These are phyloP conservation scores for Colletotrichum somersetense DNA, from an alignment of 2,329 filamentous ascomycete species.

Conservation along the genomic window DNA sequence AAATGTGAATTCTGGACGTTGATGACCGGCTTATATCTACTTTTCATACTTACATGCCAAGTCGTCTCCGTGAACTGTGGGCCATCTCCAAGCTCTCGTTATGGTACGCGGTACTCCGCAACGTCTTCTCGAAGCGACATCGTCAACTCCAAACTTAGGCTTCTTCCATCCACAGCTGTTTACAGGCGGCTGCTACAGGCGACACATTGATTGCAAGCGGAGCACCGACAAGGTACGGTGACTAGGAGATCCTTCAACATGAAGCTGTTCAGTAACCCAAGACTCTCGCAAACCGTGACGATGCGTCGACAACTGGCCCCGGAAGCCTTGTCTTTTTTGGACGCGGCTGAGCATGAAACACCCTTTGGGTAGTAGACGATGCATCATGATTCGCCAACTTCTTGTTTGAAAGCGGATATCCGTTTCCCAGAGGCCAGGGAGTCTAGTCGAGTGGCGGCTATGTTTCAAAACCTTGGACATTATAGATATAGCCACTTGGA, in stretches of 20 bases:
- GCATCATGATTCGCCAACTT: not conserved
- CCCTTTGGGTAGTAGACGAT: too few relatives aligned
- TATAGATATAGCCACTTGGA: not conserved
- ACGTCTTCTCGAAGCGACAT: not conserved
- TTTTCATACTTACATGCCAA: too few relatives aligned
- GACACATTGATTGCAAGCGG: constrained; percentile 2
- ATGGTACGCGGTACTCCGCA: not conserved
- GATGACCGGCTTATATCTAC: not conserved
- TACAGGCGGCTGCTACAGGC: not conserved
- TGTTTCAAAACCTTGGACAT: too few relatives aligned
- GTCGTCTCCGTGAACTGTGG: not conserved
- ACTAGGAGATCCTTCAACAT: not conserved
- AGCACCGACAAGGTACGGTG: too few relatives aligned
- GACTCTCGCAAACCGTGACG: not conserved
- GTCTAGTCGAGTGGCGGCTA: too few relatives aligned
- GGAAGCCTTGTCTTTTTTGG: not conserved
- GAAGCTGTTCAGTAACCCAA: not conserved
- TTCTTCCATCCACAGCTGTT: not conserved
- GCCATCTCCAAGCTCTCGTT: too few relatives aligned
- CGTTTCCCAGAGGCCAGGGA: not conserved
- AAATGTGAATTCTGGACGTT: too few relatives aligned
- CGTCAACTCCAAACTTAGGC: not conserved
- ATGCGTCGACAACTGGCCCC: too few relatives aligned
- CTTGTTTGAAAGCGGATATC: too few relatives aligned
- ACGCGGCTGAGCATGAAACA: not conserved